Evolutionary conservation across 805 yeast species (phyloP), one percentile per base, ranked within the genome.

Genomic region (Teunomyces kruisii): DNA sequence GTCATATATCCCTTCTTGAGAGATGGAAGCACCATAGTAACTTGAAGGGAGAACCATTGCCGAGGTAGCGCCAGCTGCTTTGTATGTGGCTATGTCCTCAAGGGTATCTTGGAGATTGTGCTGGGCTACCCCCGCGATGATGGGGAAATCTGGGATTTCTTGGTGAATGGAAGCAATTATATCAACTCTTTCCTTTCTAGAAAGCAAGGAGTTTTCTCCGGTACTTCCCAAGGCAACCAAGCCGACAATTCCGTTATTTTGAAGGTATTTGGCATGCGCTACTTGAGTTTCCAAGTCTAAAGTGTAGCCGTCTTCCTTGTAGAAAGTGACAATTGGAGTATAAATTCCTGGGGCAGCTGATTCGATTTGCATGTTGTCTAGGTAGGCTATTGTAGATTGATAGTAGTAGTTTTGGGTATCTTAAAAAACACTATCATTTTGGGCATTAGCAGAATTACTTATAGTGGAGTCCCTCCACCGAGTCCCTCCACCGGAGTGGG

Each of bases 321-420:
- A 78, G 57, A 79, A 79, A 5, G 84, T 78, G 46, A 79, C 79
- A 10, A 70, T 64, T 26, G 83, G 83, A 9, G 80, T 74, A 61
- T 79, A 79, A 32, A 79, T 65, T 30, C 79, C 79, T 42, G 69
- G 58, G n/a, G 39, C 10, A 9, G 40, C 47, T 3, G 47, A 13
- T 29, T 26, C 17, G 26, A 30, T 9, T 17, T 29, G 37, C 44
- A 41, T 41, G 36, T 26, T 28, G n/a, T n/a, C n/a, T n/a, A n/a
- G n/a, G n/a, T 19, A 12, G 4, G 16, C 6, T 4, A 10, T 8
- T 14, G 31, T 13, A 31, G n/a, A n/a, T n/a, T 31, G 5, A 9
- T 31, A 13, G 33, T 14, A 13, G 19, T 14, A 31, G 5, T 26
- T 3, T 4, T 8, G 9, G 28, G 3, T 26, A 26, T 26, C 28